Conservation (phyloP, 2,329 filamentous ascomycete genomes). For the Alternaria brassicae region DNA sequence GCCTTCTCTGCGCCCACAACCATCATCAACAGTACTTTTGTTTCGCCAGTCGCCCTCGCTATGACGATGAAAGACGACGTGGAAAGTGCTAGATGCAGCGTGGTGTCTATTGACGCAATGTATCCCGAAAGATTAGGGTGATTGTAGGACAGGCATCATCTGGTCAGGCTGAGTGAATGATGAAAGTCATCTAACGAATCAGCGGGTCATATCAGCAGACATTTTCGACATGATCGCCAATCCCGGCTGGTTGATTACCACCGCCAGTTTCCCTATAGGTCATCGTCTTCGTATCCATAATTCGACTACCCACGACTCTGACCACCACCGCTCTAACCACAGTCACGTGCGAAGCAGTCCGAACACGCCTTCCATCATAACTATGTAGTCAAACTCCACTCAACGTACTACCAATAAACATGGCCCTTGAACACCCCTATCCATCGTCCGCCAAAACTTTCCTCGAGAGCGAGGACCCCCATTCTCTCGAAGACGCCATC, state of each 20-base stretch:
- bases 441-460: too few species aligned
- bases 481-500: not conserved
- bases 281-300: too few species aligned
- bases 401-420: too few species aligned
- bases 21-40: not conserved
- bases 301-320: too few species aligned
- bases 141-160: not conserved
- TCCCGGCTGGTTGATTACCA: too few species aligned
- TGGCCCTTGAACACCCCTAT: too few species aligned
- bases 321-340: not conserved
- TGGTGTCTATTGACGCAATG: not conserved
- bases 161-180: not conserved
- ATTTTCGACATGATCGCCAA: rapidly evolving
- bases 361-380: too few species aligned
- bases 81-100: not conserved
- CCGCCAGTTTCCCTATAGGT: too few species aligned
- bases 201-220: not conserved
- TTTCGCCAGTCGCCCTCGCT: not conserved
- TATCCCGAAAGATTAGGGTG: slow-evolving; percentile 1
- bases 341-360: too few species aligned
- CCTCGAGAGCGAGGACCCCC: not conserved
- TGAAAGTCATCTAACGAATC: not conserved
- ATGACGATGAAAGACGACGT: not conserved
- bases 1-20: not conserved
- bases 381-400: too few species aligned